These are phyloP conservation scores for Cercospora brassicicola DNA, from an alignment of 2,329 filamentous ascomycete species.

Conservation along the genomic window DNA sequence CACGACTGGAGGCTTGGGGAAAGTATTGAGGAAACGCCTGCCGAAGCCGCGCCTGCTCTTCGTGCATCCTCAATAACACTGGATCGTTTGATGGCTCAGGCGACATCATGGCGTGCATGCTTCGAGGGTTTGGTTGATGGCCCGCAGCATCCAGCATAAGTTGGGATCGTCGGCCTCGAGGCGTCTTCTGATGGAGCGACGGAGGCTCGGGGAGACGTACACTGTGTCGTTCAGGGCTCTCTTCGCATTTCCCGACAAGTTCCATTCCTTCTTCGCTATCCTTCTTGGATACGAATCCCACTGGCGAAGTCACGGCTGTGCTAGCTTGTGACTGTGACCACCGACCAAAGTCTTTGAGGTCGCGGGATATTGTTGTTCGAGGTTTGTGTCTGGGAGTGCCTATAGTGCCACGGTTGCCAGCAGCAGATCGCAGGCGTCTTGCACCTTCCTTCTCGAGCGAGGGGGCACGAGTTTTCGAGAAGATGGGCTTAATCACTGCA, in stretches of 20 bases:
- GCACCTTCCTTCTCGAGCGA: constrained; percentile 12
- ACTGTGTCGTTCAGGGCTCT: constrained; percentile 15
- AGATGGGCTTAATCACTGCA: constrained; percentile 29
- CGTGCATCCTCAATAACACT: constrained; percentile 4
- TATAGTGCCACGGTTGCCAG: constrained; percentile 9
- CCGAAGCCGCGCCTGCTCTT: neutral
- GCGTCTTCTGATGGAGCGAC: neutral
- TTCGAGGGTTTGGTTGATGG: constrained; percentile 12
- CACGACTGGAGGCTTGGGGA: neutral
- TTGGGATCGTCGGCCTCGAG: constrained; percentile 1
- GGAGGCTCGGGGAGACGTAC: constrained; percentile 16
- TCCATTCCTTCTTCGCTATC: constrained; percentile 10
- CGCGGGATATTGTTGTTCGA: constrained; percentile 10
- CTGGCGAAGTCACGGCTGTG: neutral
- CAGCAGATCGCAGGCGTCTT: constrained; percentile 4
- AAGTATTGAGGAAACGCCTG: constrained; percentile 13
- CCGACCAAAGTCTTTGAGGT: constrained; percentile 13
- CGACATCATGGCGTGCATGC: constrained; percentile 11
- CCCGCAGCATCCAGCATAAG: constrained; percentile 5
- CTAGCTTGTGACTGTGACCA: constrained; percentile 16
- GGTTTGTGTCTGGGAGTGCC: constrained; percentile 2
- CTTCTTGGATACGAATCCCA: neutral
- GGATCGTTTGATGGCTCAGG: constrained; percentile 5
- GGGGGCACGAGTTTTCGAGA: constrained; percentile 21
- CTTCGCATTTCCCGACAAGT: neutral